Base-by-base conservation (phyloP, 1,284 basidiomycete genomes). In the Neolentinus lepideus region DNA sequence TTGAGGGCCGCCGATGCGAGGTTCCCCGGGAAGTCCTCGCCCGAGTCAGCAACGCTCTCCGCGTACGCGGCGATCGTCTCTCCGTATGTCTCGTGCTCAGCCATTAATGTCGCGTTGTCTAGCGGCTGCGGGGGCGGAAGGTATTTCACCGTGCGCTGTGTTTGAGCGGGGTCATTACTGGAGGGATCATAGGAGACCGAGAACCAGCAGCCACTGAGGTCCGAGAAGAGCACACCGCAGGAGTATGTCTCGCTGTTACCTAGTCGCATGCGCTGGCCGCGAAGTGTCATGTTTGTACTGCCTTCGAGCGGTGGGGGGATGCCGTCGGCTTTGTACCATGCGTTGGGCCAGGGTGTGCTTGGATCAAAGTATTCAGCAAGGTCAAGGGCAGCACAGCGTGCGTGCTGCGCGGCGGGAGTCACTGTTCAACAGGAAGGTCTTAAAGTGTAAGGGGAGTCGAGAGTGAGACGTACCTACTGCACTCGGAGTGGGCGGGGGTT, bases 1-100 rank as follows among this genome's bases (percentile, higher is more conserved):
- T 75, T 73, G 54, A 83, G 67, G 27, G 73, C 80, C 63, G 81
- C 75, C 58, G 70, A 67, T 14, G 80, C 81, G 33, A 84, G 64
- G 19, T 43, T 6, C 38, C 16, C 38, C 6, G 29, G 29, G 29
- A 31, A 31, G 67, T 82, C 79, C 57, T 69, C 60, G 2, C 76
- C 75, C 0, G 71, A 67, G 1, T 67, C 74, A 47, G 72, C 70
- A 60, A 74, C 81, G 46, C 69, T 64, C 64, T 78, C 74, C 24
- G 78, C 79, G 61, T 75, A 83, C 14, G 63, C 64, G 0, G 76
- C 78, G 47, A 82, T 67, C 0, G 71, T 71, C 56, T 77, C 75
- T 33, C 79, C 79, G 60, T 83, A 81, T 43, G 67, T 72, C 65
- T 76, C 72, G 61, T 73, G 68, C 2, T 79, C 78, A 1, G 64